Percentiles rank a stretch among this genome's conserved stretches.
phyloP scores from a whole-genome alignment of 176 grass and related monocot genomes.

The Tuctoria greenei region DNA sequence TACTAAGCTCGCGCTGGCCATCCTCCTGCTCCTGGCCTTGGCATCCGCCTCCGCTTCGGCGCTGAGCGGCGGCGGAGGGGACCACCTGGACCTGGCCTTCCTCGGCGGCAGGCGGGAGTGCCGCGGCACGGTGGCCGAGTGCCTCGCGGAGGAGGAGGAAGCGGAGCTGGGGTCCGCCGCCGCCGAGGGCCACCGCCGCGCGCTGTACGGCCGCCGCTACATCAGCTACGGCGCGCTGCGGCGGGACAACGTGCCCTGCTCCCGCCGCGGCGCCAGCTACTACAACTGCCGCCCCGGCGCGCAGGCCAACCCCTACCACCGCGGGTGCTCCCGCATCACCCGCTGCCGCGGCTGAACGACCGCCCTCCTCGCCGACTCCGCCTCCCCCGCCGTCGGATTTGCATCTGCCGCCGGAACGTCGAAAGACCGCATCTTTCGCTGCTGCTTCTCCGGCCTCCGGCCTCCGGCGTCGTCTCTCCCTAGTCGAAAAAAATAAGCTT shows the following conservation, averaged over 20 bases:
- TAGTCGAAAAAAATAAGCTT: conserved; percentile 26
- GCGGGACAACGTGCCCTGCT: conserved; percentile 63
- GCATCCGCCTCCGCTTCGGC: background rate
- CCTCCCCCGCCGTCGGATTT: background rate
- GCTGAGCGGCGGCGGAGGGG: background rate
- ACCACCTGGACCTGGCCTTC: conserved; percentile 29
- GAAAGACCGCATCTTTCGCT: conserved; percentile 4
- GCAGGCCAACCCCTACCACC: conserved; percentile 68
- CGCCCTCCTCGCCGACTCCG: too few relatives aligned
- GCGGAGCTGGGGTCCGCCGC: conserved; percentile 20
- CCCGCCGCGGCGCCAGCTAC: conserved; percentile 72
- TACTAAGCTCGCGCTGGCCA: conserved; percentile 10
- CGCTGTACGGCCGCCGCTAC: conserved; percentile 44
- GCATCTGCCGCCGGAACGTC: background rate
- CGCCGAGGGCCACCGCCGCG: conserved; percentile 45
- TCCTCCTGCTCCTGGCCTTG: conserved; percentile 19
- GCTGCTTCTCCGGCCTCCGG: background rate
- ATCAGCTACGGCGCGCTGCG: conserved; percentile 80
- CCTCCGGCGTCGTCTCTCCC: background rate
- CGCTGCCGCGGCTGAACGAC: conserved; percentile 58
- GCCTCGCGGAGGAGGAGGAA: conserved; percentile 31
- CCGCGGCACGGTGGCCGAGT: conserved; percentile 49
- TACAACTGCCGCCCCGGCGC: conserved; percentile 85
- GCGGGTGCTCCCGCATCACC: conserved; percentile 77
- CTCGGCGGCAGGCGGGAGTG: conserved; percentile 15